Evolutionary conservation across 1,139 yeast genomes (phyloP).

Genomic region (Lizanozyma gosingica): DNA sequence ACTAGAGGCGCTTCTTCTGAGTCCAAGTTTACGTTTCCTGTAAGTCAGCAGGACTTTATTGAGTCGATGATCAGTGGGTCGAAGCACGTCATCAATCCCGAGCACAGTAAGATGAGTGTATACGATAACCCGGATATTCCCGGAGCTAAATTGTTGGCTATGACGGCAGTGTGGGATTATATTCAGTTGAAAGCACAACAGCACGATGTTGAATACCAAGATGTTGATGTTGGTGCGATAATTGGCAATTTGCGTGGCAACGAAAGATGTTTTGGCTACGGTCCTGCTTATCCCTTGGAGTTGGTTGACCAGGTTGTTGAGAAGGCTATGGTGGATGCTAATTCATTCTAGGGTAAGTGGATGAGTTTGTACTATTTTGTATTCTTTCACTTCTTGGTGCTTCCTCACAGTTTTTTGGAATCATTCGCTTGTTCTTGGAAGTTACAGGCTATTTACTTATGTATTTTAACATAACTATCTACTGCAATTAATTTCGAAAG

Average conservation of each 20-base stretch:
- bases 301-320: conserved; percentile 32
- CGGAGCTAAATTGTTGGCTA: conserved; percentile 46
- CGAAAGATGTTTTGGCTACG: conserved; percentile 74
- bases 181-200: conserved; percentile 40
- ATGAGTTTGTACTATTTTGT: no score
- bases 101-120: conserved; percentile 15
- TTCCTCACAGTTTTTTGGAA: no score
- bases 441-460: no score
- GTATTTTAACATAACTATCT: no score
- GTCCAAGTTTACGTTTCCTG: conserved; percentile 27
- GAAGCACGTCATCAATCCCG: conserved; percentile 9
- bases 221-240: conserved; percentile 48
- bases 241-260: conserved; percentile 54
- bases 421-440: no score
- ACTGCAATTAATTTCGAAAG: no score
- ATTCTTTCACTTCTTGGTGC: no score
- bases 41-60: conserved; percentile 27
- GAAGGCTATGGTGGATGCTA: background rate
- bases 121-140: conserved; percentile 28
- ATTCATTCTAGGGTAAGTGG: background rate
- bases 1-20: conserved; percentile 2
- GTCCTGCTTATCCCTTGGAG: conserved; percentile 64
- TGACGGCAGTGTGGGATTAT: conserved; percentile 82
- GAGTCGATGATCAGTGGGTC: conserved; percentile 17
- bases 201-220: conserved; percentile 33